Base-by-base conservation (phyloP, 176 grass and related monocot genomes). In the Typha latifolia region DNA sequence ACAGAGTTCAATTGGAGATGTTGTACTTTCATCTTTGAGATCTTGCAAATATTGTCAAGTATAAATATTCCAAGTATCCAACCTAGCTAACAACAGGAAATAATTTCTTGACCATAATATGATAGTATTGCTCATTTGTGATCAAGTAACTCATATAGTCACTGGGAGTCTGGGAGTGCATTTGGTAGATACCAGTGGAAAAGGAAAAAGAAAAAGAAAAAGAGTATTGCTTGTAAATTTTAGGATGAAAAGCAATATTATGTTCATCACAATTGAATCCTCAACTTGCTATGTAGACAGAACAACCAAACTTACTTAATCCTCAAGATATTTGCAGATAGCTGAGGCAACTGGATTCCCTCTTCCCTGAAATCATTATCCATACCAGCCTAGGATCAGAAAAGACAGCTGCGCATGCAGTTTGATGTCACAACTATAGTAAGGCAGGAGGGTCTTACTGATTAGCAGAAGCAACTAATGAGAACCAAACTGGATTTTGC, bases 401-500 rank as follows among this genome's bases (percentile, higher is more conserved):
- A 56, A 71, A 29, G 12, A 43, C 22, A 23, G 22, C 13, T 51
- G n/a, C 4, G 14, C 12, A 71, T 66, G 51, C 57, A 34, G 29
- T 59, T 26, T 43, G 63, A 47, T 34, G 63, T 37, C 12, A 65
- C 8, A 12, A 57, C 22, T 71, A 50, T 20, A 37, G 61, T 69
- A 66, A 69, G 48, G 32, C 22, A 64, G 61, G 51, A 21, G 21
- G 55, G 6, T 71, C 79, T 89, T 83, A 99, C 95, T 82, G 81
- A 61, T 94, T 72, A 75, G 84, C 61, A 11, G 71, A 86, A 74
- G 94, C 62, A 68, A 87, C 79, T 59, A 99, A 75, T 19, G 86
- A 90, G 62, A 99, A 90, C 95, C 95, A 99, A 64, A 99, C 62
- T 20, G 79, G 77, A 63, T 66, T 75, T 56, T 71, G 51, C 68